Conservation (phyloP, 1,284 basidiomycete species). For the Anthracocystis walkeri region DNA sequence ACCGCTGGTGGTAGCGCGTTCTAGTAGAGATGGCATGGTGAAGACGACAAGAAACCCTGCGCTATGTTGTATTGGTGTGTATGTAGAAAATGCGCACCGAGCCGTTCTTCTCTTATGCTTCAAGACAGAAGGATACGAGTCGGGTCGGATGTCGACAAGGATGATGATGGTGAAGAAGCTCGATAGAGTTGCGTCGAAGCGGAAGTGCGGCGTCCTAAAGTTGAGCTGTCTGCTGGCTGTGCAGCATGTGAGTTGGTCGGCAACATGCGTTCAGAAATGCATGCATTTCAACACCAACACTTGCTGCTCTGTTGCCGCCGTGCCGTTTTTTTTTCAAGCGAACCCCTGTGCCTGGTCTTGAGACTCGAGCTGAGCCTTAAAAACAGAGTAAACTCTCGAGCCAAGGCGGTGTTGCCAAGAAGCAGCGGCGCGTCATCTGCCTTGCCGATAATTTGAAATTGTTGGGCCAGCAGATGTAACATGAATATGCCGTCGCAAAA, state of each 20-base stretch:
- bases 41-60: background rate
- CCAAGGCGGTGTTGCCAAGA: conserved; percentile 11
- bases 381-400: conserved; percentile 8
- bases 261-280: background rate
- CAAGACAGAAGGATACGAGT: conserved; percentile 9
- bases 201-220: background rate
- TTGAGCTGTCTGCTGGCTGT: background rate
- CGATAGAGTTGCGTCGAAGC: background rate
- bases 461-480: background rate
- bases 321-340: background rate
- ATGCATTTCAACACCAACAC: conserved; percentile 1
- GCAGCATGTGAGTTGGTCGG: background rate
- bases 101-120: conserved; percentile 1
- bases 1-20: conserved; percentile 11
- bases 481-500: background rate
- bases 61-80: too few species aligned
- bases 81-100: background rate
- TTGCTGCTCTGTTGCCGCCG: background rate
- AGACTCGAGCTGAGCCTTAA: conserved; percentile 1
- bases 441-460: background rate
- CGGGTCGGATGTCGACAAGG: background rate
- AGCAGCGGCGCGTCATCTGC: background rate
- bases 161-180: background rate
- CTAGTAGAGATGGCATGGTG: conserved; percentile 26
- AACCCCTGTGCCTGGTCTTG: conserved; percentile 22